These are phyloP conservation scores for Rhodotorula sp. DNA, from an alignment of 1,284 basidiomycete genomes.

Conservation along the genomic window DNA sequence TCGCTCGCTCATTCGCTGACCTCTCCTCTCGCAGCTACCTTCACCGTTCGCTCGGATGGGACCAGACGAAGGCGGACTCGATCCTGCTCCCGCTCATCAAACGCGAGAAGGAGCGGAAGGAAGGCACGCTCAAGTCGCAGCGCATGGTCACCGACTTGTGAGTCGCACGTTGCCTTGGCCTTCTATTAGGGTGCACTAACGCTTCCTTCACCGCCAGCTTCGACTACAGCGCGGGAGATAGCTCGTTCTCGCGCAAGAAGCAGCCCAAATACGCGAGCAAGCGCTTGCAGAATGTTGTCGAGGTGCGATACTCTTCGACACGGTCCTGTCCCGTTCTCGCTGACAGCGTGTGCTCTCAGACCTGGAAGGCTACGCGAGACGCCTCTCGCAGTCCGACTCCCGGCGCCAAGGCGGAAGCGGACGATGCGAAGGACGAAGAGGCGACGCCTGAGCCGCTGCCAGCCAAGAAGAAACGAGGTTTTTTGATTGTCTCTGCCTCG, in stretches of 20 bases:
- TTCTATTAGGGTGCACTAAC: rapidly evolving
- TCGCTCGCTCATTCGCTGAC: constrained; percentile 2
- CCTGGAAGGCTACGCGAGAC: constrained; percentile 12
- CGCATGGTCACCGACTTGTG: constrained; percentile 58
- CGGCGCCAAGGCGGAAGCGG: not conserved
- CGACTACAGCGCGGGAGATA: constrained; percentile 55
- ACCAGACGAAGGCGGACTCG: constrained; percentile 82
- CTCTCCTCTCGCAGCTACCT: constrained; percentile 62
- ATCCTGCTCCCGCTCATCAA: constrained; percentile 90
- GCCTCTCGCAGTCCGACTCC: too few relatives aligned
- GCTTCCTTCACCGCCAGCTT: constrained; percentile 46
- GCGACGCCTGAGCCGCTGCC: not conserved
- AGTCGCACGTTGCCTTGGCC: not conserved
- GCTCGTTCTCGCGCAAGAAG: constrained; percentile 34
- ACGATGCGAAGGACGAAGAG: constrained; percentile 26
- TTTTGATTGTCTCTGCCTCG: too few relatives aligned
- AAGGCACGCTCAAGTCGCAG: constrained; percentile 62
- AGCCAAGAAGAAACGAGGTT: constrained; percentile 14
- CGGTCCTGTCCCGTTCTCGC: not conserved
- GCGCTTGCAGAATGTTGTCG: constrained; percentile 81
- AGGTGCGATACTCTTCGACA: not conserved
- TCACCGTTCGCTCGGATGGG: constrained; percentile 80
- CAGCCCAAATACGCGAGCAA: constrained; percentile 69
- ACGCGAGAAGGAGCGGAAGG: constrained; percentile 68
- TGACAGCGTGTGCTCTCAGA: not conserved